Evolutionary conservation across 129 eudicot species (phyloP), one percentile per base, ranked within the genome.

Genomic region (Arctium minus): DNA sequence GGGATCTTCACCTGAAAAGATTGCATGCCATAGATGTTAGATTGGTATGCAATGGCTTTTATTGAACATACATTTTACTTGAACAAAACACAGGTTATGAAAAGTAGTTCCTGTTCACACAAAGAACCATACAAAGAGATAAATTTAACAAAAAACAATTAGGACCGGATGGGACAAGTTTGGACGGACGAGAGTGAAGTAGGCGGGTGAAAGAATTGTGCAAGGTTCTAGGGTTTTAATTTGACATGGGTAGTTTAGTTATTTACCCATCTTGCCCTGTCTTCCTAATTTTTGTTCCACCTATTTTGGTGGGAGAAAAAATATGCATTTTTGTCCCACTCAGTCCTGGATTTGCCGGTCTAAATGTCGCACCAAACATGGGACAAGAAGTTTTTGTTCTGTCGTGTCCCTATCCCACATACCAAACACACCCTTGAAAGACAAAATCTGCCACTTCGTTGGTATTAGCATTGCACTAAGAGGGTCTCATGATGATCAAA

Each of bases 1-100:
- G 38, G 99, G 99, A 86, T 96, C 99, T 86, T 93, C 99, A 82
- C 99, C 99, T 96, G 86, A 73, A 80, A 69, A 84, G 42, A 50
- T 64, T 46, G 50, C 72, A 80, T n/a, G 38, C 2, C 60, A 77
- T 31, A 33, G 13, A 75, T 77, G 39, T 78, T 78, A 35, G 46
- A 12, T 78, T 78, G 33, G 38, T 37, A 70, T 29, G 18, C 35
- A 17, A 29, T 18, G 29, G 48, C 9, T 18, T 37, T 31, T 76
- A 8, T 46, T 15, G 31, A 12, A 68, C 38, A 32, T 77, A 5
- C 29, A n/a, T 17, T 50, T 76, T 29, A 35, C 36, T 40, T 76
- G 53, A 75, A 75, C 18, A n/a, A 64, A 9, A 31, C 46, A 53
- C 27, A 73, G 33, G 48, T 27, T 35, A 73, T 36, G 37, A 73